phyloP scores from a whole-genome alignment of 208 protist species.

The Acanthamoeba rhysodes region DNA sequence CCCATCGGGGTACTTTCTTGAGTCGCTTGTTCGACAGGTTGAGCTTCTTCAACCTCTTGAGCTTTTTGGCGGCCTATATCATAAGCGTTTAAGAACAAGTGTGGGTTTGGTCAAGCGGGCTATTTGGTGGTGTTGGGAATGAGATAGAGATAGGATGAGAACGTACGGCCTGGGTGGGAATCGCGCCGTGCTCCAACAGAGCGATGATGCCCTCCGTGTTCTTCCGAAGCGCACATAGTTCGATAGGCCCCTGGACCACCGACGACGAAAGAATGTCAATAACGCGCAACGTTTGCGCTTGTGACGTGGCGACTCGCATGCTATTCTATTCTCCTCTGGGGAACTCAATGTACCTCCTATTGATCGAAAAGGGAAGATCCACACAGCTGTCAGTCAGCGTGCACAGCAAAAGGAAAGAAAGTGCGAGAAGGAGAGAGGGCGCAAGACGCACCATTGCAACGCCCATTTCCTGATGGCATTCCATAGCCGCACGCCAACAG shows the following conservation, averaged over 20 bases:
- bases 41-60: constrained; percentile 44
- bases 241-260: constrained; percentile 1
- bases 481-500: neutral
- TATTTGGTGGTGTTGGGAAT: neutral
- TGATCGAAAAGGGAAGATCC: neutral
- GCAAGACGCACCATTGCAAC: neutral
- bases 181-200: constrained; percentile 31
- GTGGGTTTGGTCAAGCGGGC: too few species aligned
- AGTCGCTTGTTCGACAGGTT: constrained; percentile 45
- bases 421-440: neutral
- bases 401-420: neutral
- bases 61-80: constrained; percentile 13
- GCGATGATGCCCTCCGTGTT: constrained; percentile 32
- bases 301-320: too few species aligned
- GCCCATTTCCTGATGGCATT: neutral
- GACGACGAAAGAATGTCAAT: too few species aligned
- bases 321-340: too few species aligned
- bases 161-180: neutral
- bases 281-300: too few species aligned
- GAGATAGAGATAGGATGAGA: neutral
- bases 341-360: neutral
- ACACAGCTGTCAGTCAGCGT: neutral
- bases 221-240: neutral
- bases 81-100: too few species aligned
- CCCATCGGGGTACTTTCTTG: constrained; percentile 51